Percentiles rank a stretch among this genome's conserved stretches.
phyloP scores from a whole-genome alignment of 345 rosid species.

The Lenwebbia sp. region DNA sequence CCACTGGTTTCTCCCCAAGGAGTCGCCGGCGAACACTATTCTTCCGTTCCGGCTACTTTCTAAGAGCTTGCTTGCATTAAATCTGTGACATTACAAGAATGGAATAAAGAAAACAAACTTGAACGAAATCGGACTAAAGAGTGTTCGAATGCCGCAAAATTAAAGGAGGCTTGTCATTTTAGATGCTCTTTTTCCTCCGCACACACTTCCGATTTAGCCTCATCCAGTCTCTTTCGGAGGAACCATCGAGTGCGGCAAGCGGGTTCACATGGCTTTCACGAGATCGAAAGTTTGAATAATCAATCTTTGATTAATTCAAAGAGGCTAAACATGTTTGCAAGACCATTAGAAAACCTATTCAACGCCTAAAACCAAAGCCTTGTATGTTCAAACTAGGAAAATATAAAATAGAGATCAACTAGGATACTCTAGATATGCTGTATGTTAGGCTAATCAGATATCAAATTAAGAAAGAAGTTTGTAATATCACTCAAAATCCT shows the following conservation, averaged over 20 bases:
- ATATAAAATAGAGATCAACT: not conserved
- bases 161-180: not conserved
- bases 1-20: conserved; percentile 91
- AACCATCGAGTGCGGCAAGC: not conserved
- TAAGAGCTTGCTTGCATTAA: conserved; percentile 60
- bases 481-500: not conserved
- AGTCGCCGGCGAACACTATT: conserved; percentile 84
- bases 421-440: not conserved
- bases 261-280: not conserved
- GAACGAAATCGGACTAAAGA: not conserved
- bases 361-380: not conserved
- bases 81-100: conserved; percentile 21
- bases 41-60: conserved; percentile 65
- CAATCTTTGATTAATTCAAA: not conserved
- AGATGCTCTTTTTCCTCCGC: not conserved
- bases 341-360: not conserved
- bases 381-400: not conserved
- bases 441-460: not conserved
- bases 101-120: not conserved
- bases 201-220: not conserved
- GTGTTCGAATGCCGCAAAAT: not conserved
- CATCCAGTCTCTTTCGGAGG: not conserved
- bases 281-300: not conserved
- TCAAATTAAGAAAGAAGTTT: not conserved
- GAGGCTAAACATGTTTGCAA: not conserved